Conservation (phyloP, 2,329 filamentous ascomycete species). For the Calonectria montana region DNA sequence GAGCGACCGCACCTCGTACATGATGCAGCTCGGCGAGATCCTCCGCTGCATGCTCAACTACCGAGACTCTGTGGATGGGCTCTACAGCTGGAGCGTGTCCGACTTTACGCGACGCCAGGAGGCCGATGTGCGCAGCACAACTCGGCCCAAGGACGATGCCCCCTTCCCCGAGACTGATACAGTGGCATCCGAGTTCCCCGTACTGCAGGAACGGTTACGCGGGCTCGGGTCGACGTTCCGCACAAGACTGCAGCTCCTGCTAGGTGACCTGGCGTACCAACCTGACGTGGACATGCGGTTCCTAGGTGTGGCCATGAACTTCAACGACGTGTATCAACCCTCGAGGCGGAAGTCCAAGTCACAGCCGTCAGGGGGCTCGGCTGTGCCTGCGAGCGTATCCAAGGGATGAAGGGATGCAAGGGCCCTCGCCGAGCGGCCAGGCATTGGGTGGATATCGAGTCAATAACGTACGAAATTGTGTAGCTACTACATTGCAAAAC, state of each 20-base stretch:
- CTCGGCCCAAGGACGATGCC: conserved; percentile 49
- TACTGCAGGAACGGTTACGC: conserved; percentile 78
- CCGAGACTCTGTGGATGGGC: conserved; percentile 90
- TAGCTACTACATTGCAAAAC: conserved; percentile 13
- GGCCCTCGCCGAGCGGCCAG: background rate
- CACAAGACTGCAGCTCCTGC: conserved; percentile 79
- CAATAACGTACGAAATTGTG: conserved; percentile 5
- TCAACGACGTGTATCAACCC: conserved; percentile 95
- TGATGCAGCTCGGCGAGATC: conserved; percentile 90
- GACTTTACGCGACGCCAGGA: conserved; percentile 96
- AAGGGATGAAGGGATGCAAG: conserved; percentile 38
- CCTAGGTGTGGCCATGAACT: conserved; percentile 97
- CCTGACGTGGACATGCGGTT: conserved; percentile 96
- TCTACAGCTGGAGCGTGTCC: conserved; percentile 94
- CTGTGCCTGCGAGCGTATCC: conserved; percentile 36
- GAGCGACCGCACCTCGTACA: conserved; percentile 82
- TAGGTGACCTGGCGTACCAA: conserved; percentile 93
- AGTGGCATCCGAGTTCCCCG: conserved; percentile 75
- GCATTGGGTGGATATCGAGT: conserved; percentile 8
- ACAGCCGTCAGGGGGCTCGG: conserved; percentile 33
- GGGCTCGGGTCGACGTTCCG: conserved; percentile 82
- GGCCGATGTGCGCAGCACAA: conserved; percentile 78
- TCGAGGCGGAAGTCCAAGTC: conserved; percentile 71
- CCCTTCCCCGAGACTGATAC: conserved; percentile 57
- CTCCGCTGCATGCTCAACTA: conserved; percentile 94